Base-by-base conservation (phyloP, 345 rosid species). In the Clausena lansium region DNA sequence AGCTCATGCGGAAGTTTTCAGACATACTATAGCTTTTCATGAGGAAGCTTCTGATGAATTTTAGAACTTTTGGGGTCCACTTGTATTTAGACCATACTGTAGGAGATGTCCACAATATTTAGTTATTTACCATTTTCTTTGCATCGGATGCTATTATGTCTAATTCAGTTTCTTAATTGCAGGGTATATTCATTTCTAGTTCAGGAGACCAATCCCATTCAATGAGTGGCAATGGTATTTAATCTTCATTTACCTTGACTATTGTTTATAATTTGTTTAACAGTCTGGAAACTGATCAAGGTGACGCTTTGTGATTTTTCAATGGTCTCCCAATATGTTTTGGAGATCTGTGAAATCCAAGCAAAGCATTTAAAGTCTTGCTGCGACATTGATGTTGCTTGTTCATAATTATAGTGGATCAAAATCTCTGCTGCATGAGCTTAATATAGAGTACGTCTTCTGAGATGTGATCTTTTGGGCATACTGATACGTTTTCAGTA, bases 161-260 rank as follows among this genome's bases (percentile, higher is more conserved):
- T 81, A 39, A 77, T 22, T 78, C 52, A 61, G 58, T 9, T 55
- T 58, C 54, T 69, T 77, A 30, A 20, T 36, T 79, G 24, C 67
- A 89, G 98, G 98, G 96, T 0, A 90, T 88, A 81, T 92, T 89
- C 79, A 90, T 91, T 79, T 93, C 98, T 74, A 83, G 95, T 83
- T 80, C 97, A n/a, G 98, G 98, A 80, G 97, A 93, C 68, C 97
- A 91, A 80, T 83, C 97, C 55, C 95, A 91, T 85, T 89, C 98
- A 68, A 89, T 87, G 88, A 86, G 97, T 75, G 99, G 98, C 84
- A 93, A 95, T 81, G 97, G 99, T 94, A 86, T 64, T 59, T 72
- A 62, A 73, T 52, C 58, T 38, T 54, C 47, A 68, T 41, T 36
- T 38, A 11, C 2, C 45, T 76, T 35, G 70, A 36, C 59, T 69